These are phyloP conservation scores for Polyporus arcularius DNA, from an alignment of 768 basidiomycete species.

Conservation along the genomic window DNA sequence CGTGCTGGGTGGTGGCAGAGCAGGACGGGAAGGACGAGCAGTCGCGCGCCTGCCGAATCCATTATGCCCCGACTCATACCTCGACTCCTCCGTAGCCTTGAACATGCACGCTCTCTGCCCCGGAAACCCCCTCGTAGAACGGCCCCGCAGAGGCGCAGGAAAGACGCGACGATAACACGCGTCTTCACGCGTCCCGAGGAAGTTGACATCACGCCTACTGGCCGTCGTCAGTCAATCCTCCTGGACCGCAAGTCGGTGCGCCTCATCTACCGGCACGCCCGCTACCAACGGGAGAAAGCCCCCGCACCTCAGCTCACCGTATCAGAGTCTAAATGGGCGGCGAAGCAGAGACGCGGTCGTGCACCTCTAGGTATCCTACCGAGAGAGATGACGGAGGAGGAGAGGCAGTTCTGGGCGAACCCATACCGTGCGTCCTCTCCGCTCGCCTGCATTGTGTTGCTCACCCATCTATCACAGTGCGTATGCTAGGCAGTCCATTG, in stretches of 20 bases:
- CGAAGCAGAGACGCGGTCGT: neutral
- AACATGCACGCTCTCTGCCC: conserved; percentile 26
- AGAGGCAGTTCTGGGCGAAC: conserved; percentile 69
- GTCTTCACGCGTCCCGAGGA: conserved; percentile 30
- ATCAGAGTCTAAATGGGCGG: conserved; percentile 24
- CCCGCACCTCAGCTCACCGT: conserved; percentile 47
- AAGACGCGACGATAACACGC: conserved; percentile 32
- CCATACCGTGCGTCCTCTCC: conserved; percentile 61
- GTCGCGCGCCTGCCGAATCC: neutral
- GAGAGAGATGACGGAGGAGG: conserved; percentile 62
- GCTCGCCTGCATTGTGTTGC: neutral
- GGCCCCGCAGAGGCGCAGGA: conserved; percentile 26
- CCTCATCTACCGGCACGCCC: conserved; percentile 12
- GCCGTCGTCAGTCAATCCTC: conserved; percentile 59
- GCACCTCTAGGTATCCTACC: conserved; percentile 27
- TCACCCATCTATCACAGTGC: conserved; percentile 43
- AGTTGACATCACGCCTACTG: conserved; percentile 45
- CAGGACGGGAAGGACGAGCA: no score
- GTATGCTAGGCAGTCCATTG: conserved; percentile 70
- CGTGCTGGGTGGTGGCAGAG: no score
- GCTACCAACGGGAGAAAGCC: conserved; percentile 57
- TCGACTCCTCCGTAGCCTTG: conserved; percentile 52
- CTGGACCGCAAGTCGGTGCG: conserved; percentile 38
- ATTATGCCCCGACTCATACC: conserved; percentile 73
- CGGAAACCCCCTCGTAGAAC: conserved; percentile 26